These are phyloP conservation scores for Ciborinia camelliae DNA, from an alignment of 2,329 filamentous ascomycete species.

Conservation along the genomic window DNA sequence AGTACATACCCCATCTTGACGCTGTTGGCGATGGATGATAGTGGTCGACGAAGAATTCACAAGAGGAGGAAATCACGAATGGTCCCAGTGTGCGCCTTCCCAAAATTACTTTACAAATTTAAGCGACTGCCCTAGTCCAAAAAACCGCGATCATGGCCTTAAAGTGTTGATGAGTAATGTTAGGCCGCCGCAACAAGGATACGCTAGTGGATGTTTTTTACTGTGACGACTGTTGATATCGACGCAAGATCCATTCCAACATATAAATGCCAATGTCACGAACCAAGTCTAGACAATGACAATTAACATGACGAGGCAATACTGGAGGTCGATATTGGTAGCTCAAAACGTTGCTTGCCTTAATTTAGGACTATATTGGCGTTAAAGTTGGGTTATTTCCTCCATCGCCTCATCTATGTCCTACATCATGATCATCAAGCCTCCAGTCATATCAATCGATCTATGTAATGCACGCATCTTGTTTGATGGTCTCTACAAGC, in stretches of 20 bases:
- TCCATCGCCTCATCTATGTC: neutral
- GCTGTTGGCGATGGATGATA: slow-evolving; percentile 11
- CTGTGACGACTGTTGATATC: slow-evolving; percentile 14
- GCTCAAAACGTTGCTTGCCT: neutral
- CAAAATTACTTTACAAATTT: slow-evolving; percentile 4
- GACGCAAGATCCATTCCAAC: neutral
- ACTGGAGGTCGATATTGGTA: neutral
- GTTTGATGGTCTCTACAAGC: neutral
- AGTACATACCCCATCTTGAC: slow-evolving; percentile 17
- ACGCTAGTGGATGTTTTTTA: slow-evolving; percentile 13
- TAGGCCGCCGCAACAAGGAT: neutral
- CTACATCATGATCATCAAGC: neutral
- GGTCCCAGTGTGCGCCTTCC: slow-evolving; percentile 14
- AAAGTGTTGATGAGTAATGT: neutral
- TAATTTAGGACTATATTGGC: slow-evolving; percentile 3
- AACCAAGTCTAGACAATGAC: neutral
- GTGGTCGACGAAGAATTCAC: slow-evolving; percentile 14
- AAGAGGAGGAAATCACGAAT: slow-evolving; percentile 6
- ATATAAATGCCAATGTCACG: neutral
- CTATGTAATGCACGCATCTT: neutral
- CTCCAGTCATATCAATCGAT: neutral
- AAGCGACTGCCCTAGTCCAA: slow-evolving; percentile 16
- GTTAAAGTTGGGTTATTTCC: neutral
- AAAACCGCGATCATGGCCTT: neutral
- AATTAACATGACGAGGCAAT: neutral